Conservation (phyloP, 345 rosid genomes). For the Ricinus communis region DNA sequence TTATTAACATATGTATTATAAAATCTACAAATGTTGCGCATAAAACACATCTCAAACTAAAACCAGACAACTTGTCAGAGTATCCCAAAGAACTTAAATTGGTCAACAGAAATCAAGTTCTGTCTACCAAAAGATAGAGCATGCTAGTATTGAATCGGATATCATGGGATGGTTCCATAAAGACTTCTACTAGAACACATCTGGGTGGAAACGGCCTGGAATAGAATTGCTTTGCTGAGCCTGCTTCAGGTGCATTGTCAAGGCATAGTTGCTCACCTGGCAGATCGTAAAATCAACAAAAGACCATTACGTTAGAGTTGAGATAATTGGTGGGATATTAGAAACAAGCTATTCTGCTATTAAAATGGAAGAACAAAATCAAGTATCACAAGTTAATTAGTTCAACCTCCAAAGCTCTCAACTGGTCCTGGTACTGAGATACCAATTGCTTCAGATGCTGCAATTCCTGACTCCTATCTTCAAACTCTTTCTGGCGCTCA, state of each 20-base stretch:
- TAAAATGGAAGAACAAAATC: neutral
- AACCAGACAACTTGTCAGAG: neutral
- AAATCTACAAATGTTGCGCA: neutral
- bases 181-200: constrained; percentile 47
- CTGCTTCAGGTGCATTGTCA: constrained; percentile 59
- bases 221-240: constrained; percentile 40
- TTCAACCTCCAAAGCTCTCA: constrained; percentile 77
- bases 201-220: constrained; percentile 75
- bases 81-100: neutral
- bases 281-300: constrained; percentile 1
- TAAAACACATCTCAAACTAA: constrained; percentile 1
- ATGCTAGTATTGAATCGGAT: neutral
- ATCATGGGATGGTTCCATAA: neutral
- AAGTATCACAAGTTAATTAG: neutral
- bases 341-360: too few relatives aligned
- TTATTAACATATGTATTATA: neutral
- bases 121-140: neutral
- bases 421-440: constrained; percentile 75
- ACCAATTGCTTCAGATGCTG: constrained; percentile 74
- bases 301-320: neutral
- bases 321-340: neutral
- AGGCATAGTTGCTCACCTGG: constrained; percentile 71
- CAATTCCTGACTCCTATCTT: constrained; percentile 60
- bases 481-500: constrained; percentile 68
- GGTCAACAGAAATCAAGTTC: neutral